phyloP scores from a whole-genome alignment of 495 filamentous ascomycete species.

The Neurospora sp. region DNA sequence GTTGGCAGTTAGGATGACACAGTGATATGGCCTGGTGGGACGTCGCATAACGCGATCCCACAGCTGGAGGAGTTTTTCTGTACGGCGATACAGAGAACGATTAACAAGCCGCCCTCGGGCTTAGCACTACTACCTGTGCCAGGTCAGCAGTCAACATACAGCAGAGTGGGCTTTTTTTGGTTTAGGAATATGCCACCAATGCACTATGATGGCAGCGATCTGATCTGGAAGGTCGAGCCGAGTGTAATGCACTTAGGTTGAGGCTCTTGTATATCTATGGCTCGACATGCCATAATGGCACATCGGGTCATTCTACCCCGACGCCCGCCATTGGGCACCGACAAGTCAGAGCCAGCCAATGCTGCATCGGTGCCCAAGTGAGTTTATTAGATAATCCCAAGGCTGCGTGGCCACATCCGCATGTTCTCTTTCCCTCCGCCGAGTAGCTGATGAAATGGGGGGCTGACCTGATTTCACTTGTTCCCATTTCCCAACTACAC shows the following conservation, averaged over 20 bases:
- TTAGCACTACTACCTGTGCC: neutral
- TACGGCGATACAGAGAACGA: neutral
- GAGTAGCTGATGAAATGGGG: neutral
- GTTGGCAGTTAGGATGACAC: neutral
- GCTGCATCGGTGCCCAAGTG: fast-evolving
- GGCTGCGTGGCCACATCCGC: neutral
- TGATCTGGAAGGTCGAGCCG: neutral
- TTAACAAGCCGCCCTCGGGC: neutral
- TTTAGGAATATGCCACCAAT: neutral
- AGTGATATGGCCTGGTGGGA: neutral
- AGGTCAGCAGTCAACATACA: neutral
- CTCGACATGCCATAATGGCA: neutral
- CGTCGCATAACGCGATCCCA: too few species aligned
- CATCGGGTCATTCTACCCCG: neutral
- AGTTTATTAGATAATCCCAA: neutral
- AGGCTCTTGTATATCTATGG: neutral
- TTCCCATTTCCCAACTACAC: neutral
- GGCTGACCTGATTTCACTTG: neutral
- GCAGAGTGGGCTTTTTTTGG: neutral
- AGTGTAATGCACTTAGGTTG: neutral
- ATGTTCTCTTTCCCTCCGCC: neutral
- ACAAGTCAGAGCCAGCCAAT: fast-evolving
- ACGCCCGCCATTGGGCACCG: neutral
- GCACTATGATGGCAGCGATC: neutral
- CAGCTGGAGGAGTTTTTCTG: neutral